Percentiles rank a stretch among this genome's conserved stretches.
phyloP scores from a whole-genome alignment of 306 rosid species.

The Cicer pinnatifidum region DNA sequence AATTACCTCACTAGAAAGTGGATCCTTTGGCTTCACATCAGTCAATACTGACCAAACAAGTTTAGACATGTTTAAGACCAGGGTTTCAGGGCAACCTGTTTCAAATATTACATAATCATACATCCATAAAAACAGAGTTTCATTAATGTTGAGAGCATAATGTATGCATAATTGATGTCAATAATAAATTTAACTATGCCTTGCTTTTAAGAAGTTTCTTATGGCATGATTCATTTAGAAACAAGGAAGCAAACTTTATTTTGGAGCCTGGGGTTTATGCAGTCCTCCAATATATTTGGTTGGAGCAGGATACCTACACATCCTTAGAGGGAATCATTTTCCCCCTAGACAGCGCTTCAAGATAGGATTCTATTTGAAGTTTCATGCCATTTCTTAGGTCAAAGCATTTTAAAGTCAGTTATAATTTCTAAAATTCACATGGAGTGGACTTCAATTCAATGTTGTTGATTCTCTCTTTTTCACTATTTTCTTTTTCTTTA shows the following conservation, averaged over 20 bases:
- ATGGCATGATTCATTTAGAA: conserved; percentile 38
- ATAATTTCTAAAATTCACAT: conserved; percentile 35
- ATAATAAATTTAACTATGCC: conserved; percentile 18
- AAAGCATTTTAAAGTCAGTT: conserved; percentile 20
- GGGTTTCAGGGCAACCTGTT: conserved; percentile 91
- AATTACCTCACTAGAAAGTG: conserved; percentile 96
- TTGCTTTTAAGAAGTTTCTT: conserved; percentile 26
- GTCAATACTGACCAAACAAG: conserved; percentile 84
- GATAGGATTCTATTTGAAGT: conserved; percentile 21
- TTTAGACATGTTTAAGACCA: conserved; percentile 85
- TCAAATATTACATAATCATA: conserved; percentile 32
- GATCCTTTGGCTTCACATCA: conserved; percentile 79
- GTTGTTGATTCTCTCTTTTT: conserved; percentile 29
- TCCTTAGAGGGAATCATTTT: conserved; percentile 15
- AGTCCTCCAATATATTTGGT: conserved; percentile 32
- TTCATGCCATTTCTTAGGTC: not conserved
- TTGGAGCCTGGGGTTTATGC: conserved; percentile 28
- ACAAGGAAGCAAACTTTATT: conserved; percentile 24
- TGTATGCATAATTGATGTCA: not conserved
- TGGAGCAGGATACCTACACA: conserved; percentile 14
- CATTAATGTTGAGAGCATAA: conserved; percentile 16
- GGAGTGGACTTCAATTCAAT: conserved; percentile 27
- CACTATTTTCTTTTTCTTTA: not conserved
- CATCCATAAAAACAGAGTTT: conserved; percentile 28
- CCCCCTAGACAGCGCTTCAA: conserved; percentile 19